Conservation (phyloP, 2,329 filamentous ascomycete species). For the Colletotrichum trifolii region DNA sequence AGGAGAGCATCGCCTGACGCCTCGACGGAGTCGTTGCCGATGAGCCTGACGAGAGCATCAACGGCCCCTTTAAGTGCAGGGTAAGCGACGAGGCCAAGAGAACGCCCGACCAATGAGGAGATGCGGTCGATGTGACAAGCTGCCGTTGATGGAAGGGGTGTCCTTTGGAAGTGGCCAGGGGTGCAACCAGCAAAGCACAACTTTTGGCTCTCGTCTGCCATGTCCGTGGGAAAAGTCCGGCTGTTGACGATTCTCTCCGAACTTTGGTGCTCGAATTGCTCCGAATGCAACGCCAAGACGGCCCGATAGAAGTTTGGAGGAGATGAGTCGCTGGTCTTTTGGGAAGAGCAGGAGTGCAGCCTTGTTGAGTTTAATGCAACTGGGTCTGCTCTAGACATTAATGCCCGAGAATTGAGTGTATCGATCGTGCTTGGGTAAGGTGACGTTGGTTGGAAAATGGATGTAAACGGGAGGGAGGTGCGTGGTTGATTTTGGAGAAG, state of each 20-base stretch:
- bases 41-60: slow-evolving; percentile 16
- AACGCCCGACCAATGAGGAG: slow-evolving; percentile 13
- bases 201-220: slow-evolving; percentile 10
- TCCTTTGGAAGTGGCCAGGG: background rate
- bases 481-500: too few species aligned
- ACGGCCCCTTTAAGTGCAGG: background rate
- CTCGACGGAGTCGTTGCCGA: slow-evolving; percentile 29
- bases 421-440: too few species aligned
- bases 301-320: background rate
- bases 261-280: slow-evolving; percentile 22
- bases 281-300: slow-evolving; percentile 14
- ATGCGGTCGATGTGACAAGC: slow-evolving; percentile 6
- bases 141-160: slow-evolving; percentile 2
- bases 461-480: too few species aligned
- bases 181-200: background rate
- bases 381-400: too few species aligned
- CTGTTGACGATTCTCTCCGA: slow-evolving; percentile 21
- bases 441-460: too few species aligned
- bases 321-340: background rate
- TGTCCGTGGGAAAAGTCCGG: slow-evolving; percentile 23
- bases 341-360: background rate
- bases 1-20: too few species aligned
- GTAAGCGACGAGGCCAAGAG: background rate
- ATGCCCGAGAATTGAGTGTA: too few species aligned
- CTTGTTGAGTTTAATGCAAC: too few species aligned